phyloP scores from a whole-genome alignment of 2,329 filamentous ascomycete species.

The Apiospora rasikravindrae region DNA sequence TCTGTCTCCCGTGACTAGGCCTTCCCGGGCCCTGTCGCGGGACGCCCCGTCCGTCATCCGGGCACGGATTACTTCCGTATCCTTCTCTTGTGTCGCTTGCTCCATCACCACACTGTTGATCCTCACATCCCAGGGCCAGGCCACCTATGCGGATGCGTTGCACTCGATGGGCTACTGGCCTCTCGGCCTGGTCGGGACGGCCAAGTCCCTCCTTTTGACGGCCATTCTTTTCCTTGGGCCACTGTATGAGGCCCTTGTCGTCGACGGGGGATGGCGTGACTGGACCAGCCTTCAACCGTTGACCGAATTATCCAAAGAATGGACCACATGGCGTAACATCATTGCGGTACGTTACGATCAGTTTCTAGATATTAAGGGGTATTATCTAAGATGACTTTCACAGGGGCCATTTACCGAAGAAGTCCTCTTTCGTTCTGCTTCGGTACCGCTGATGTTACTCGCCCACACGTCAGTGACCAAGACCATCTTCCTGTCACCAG shows the following conservation, averaged over 20 bases:
- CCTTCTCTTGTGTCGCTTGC: conserved; percentile 73
- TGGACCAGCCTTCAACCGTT: conserved; percentile 65
- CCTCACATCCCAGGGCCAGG: conserved; percentile 59
- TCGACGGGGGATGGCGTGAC: conserved; percentile 71
- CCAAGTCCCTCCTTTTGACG: conserved; percentile 71
- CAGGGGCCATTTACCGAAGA: conserved; percentile 91
- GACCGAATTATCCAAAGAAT: conserved; percentile 68
- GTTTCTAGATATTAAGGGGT: neutral
- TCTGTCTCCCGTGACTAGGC: conserved; percentile 77
- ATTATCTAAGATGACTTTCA: conserved; percentile 22
- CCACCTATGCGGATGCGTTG: conserved; percentile 59
- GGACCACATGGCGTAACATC: conserved; percentile 85
- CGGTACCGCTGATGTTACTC: conserved; percentile 81
- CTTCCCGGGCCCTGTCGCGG: conserved; percentile 77
- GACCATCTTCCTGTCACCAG: conserved; percentile 81
- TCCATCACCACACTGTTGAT: conserved; percentile 70
- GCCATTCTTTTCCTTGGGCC: conserved; percentile 82
- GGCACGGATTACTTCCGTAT: conserved; percentile 81
- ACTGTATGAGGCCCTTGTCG: conserved; percentile 77
- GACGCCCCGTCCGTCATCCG: conserved; percentile 91
- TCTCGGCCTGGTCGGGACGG: conserved; percentile 66
- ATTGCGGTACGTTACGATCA: conserved; percentile 71
- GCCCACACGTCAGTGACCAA: conserved; percentile 60
- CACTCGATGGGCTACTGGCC: conserved; percentile 85
- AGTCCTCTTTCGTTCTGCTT: conserved; percentile 86